Base-by-base conservation (phyloP, 1,284 basidiomycete species). In the Ceratobasidium sp. region DNA sequence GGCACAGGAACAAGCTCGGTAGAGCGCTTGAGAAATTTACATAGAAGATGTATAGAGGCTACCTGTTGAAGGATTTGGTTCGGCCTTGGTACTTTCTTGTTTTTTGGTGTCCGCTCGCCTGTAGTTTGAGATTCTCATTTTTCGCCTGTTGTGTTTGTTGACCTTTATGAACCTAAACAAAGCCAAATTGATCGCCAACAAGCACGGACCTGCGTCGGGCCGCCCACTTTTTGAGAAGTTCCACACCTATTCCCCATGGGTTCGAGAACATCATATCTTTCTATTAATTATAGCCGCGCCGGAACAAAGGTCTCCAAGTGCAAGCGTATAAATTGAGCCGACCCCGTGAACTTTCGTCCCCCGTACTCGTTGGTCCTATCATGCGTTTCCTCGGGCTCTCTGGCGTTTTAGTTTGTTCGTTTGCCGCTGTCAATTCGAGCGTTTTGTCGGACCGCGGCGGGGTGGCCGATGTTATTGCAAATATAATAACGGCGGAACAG, bases 221-320 rank as follows among this genome's bases (percentile, higher is more conserved):
- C 65, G 65, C 49, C 32, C 49, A 25, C 22, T 44, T 19, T 49
- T 15, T 19, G 19, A 51, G 64, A 68, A 51, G 65, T 46, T 34
- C 19, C 25, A 17, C 37, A 7, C 19, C 8, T 44, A 9, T 52
- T 68, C 65, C 65, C 65, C 65, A 68, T 68, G n/a, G 29, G 65
- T 65, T 51, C 65, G 29, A 68, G 32, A 49, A 68, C 49, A n/a
- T 19, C 49, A 37, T 19, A 32, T 11, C 22, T 25, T 32, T 5
- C 51, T 22, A 68, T 68, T 68, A 68, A 46, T 68, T 54, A 37
- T 68, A 54, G 65, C n/a, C 25, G 22, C 44, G 9, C 62, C 19
- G 40, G 13, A 52, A 34, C 17, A 1, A 43, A 29, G 29, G 34
- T n/a, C 25, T 25, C 17, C 17, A 29, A 34, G 32, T 8, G 57